A percentile compares a stretch with the other conserved stretches of the same genome.
Conservation (phyloP, 2,329 filamentous ascomycete genomes). For the Teratosphaeria gauchensis region DNA sequence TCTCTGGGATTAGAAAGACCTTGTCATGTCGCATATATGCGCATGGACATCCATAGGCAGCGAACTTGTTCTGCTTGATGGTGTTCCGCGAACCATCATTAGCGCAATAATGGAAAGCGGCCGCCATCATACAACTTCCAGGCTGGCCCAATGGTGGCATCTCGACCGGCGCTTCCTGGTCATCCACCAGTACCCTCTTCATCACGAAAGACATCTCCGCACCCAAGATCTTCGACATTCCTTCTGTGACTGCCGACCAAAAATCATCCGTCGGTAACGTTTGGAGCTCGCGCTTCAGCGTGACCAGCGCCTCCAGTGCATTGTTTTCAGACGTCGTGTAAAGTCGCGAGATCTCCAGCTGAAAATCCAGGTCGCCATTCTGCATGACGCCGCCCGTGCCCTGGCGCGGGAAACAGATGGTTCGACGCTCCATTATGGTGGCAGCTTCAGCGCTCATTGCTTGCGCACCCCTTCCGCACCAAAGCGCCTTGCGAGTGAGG, state of each 20-base stretch:
- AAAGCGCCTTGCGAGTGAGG: background rate
- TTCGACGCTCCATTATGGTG: slow-evolving; percentile 10
- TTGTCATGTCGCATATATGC: slow-evolving; percentile 63
- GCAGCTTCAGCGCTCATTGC: background rate
- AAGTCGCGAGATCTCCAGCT: slow-evolving; percentile 7
- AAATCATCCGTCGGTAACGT: slow-evolving; percentile 49
- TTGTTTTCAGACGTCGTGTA: slow-evolving; percentile 44
- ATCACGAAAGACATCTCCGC: slow-evolving; percentile 61
- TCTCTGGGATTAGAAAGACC: slow-evolving; percentile 57
- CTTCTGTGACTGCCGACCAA: slow-evolving; percentile 55
- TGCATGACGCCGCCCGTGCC: slow-evolving; percentile 10
- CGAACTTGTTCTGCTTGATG: slow-evolving; percentile 53
- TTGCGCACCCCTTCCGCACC: background rate
- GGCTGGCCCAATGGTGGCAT: slow-evolving; percentile 52
- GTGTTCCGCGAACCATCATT: slow-evolving; percentile 46
- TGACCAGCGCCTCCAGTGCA: slow-evolving; percentile 50
- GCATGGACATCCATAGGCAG: slow-evolving; percentile 56
- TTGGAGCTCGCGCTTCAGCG: slow-evolving; percentile 48
- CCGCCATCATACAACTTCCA: slow-evolving; percentile 54
- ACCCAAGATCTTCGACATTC: slow-evolving; percentile 51
- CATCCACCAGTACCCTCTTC: slow-evolving; percentile 52
- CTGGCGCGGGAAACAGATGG: slow-evolving; percentile 14
- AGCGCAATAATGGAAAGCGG: slow-evolving; percentile 54
- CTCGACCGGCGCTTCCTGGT: slow-evolving; percentile 48
- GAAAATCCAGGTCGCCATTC: slow-evolving; percentile 9